Conservation (phyloP, 2,329 filamentous ascomycete species). For the Clonostachys solani region DNA sequence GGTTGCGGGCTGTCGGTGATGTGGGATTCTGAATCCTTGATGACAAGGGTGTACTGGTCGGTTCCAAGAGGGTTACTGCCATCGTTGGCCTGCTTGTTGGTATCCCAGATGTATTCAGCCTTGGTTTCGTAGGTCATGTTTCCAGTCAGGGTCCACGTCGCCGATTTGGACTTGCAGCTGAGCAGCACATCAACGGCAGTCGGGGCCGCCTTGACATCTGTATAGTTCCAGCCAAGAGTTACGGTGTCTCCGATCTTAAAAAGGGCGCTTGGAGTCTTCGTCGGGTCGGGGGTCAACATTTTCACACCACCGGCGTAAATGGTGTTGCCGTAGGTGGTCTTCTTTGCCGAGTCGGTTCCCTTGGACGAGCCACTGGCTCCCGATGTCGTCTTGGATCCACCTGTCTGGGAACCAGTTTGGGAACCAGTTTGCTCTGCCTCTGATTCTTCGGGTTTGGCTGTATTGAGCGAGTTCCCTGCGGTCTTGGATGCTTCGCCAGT, state of each 20-base stretch:
- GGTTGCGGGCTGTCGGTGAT: constrained; percentile 45
- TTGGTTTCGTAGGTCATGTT: constrained; percentile 56
- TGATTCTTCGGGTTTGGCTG: constrained; percentile 13
- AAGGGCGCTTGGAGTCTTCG: constrained; percentile 37
- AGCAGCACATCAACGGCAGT: constrained; percentile 57
- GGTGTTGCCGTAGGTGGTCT: constrained; percentile 10
- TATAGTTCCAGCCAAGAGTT: constrained; percentile 64
- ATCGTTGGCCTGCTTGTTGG: constrained; percentile 40
- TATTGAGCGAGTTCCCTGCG: constrained; percentile 29
- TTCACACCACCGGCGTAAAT: constrained; percentile 45
- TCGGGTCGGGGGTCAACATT: constrained; percentile 47
- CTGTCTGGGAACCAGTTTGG: too few species aligned
- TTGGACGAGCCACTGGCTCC: neutral
- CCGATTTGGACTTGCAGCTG: constrained; percentile 45
- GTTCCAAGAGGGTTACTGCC: constrained; percentile 42
- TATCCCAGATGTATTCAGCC: constrained; percentile 55
- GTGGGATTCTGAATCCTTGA: constrained; percentile 53
- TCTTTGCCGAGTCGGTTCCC: neutral
- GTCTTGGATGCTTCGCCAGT: constrained; percentile 10
- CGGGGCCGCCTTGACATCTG: constrained; percentile 51
- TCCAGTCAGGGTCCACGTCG: constrained; percentile 56
- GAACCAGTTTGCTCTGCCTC: too few species aligned
- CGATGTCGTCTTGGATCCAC: too few species aligned
- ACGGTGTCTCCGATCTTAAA: constrained; percentile 58
- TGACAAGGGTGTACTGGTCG: constrained; percentile 55